phyloP scores from a whole-genome alignment of 2,329 filamentous ascomycete species.

The Emmonsiellopsis sp. region DNA sequence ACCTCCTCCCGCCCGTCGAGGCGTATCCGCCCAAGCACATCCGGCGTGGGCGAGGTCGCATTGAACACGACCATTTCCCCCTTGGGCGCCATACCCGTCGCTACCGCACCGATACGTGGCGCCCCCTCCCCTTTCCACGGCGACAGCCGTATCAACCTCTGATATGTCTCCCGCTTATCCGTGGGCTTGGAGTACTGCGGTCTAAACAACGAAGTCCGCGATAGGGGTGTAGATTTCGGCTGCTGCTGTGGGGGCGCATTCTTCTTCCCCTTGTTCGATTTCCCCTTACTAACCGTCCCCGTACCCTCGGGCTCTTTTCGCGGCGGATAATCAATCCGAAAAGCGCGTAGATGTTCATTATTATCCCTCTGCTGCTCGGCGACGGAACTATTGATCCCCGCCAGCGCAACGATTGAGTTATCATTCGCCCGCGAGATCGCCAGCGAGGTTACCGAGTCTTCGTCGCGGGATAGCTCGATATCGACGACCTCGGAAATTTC shows the following conservation, averaged over 20 bases:
- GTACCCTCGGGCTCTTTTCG: constrained; percentile 26
- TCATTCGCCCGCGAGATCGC: constrained; percentile 55
- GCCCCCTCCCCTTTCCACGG: constrained; percentile 43
- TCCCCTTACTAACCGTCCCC: constrained; percentile 15
- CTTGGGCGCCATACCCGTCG: constrained; percentile 65
- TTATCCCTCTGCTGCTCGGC: constrained; percentile 62
- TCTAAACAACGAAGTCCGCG: constrained; percentile 44
- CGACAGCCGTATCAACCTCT: constrained; percentile 49
- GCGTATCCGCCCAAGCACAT: constrained; percentile 46
- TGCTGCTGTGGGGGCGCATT: constrained; percentile 32
- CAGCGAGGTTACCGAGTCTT: constrained; percentile 82
- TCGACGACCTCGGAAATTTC: constrained; percentile 59
- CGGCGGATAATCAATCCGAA: constrained; percentile 52
- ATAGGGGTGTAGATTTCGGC: constrained; percentile 25
- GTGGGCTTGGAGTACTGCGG: constrained; percentile 24
- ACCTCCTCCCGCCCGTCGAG: constrained; percentile 44
- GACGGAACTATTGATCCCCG: constrained; percentile 75
- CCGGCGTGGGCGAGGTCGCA: constrained; percentile 44
- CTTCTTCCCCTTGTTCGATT: constrained; percentile 26
- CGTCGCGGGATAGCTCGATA: constrained; percentile 67
- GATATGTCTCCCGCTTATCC: constrained; percentile 48
- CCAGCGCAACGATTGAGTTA: constrained; percentile 49
- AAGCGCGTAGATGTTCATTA: constrained; percentile 76
- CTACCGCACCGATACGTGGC: constrained; percentile 63
- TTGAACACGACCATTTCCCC: constrained; percentile 76